A percentile compares a stretch with the other conserved stretches of the same genome.
phyloP scores from a whole-genome alignment of 192 early-diverging fungal species.

The Chytriomyces sp. region DNA sequence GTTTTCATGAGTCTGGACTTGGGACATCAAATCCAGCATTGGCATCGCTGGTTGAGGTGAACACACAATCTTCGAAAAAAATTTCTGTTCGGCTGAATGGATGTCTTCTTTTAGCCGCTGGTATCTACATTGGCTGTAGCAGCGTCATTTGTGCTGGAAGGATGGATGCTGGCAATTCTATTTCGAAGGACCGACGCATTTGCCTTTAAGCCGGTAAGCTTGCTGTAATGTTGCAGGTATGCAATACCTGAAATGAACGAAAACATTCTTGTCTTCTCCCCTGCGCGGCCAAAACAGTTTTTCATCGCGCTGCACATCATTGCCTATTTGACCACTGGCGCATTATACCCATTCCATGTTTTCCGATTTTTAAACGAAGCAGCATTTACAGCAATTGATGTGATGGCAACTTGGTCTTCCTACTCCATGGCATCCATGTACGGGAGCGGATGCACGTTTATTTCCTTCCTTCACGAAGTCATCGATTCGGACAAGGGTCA shows the following conservation, averaged over 20 bases:
- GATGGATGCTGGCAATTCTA: constrained; percentile 12
- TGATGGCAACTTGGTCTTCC: neutral
- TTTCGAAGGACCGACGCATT: constrained; percentile 1
- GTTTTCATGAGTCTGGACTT: neutral
- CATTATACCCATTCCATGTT: constrained; percentile 11
- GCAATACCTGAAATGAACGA: neutral
- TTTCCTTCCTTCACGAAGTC: neutral
- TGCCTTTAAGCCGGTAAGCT: constrained; percentile 7
- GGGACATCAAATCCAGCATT: too few species aligned
- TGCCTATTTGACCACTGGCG: constrained; percentile 1
- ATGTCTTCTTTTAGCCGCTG: too few species aligned
- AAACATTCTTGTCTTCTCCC: neutral
- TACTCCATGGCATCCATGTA: neutral
- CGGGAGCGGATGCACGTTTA: neutral
- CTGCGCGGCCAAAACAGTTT: neutral
- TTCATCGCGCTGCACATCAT: constrained; percentile 15
- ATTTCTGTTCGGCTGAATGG: too few species aligned
- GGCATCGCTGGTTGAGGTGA: too few species aligned
- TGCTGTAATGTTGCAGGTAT: neutral
- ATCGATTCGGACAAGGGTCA: neutral
- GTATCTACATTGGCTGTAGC: too few species aligned
- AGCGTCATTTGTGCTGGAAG: constrained; percentile 2
- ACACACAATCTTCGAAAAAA: too few species aligned
- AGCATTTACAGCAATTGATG: neutral
- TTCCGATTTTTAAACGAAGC: neutral